Base-by-base conservation (phyloP, 163 green algal species). In the Scenedesmus sp. region DNA sequence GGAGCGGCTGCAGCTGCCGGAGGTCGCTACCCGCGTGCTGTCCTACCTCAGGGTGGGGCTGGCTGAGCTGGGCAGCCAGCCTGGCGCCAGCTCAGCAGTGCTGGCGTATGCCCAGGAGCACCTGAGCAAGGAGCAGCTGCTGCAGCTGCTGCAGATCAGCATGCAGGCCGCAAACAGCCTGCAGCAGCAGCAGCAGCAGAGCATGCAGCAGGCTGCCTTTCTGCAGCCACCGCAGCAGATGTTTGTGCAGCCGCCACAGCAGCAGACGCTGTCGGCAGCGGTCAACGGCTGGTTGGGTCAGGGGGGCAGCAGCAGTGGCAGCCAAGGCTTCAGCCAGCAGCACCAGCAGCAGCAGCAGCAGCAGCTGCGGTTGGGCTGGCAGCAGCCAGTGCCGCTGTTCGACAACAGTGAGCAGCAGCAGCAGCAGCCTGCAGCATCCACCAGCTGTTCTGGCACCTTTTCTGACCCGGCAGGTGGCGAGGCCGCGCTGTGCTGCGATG, bases 1-100 rank as follows among this genome's bases (percentile, higher is more conserved):
- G 16, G 85, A 90, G 42, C 85, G 43, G 22, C 72, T 90, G 65
- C 85, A 90, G 85, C 61, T 90, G 85, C 85, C 46, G 4, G 68
- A 72, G 33, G 68, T 90, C 1, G 26, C 61, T 20, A 1, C 30
- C 15, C 70, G 51, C 43, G 33, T 83, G 22, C 26, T 44, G 12
- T 40, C 37, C 6, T 72, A 72, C 30, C 65, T 90, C 3, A 12
- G 16, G 3, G 16, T 12, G 24, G 46, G 33, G 10, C 30, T 90
- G 68, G 26, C 5, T 24, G 15, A 49, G 22, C 68, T 83, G 46
- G 85, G 26, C 44, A 56, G 65, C n/a, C 85, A 90, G 68, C 85
- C 85, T 20, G 65, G 22, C 15, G 44, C 42, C n/a, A 37, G 30
- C 40, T 4, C 68, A 35, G 70, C 68, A 65, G 5, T 84, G 26